Conservation (phyloP, 208 protist species). For the Trypanosoma mega region DNA sequence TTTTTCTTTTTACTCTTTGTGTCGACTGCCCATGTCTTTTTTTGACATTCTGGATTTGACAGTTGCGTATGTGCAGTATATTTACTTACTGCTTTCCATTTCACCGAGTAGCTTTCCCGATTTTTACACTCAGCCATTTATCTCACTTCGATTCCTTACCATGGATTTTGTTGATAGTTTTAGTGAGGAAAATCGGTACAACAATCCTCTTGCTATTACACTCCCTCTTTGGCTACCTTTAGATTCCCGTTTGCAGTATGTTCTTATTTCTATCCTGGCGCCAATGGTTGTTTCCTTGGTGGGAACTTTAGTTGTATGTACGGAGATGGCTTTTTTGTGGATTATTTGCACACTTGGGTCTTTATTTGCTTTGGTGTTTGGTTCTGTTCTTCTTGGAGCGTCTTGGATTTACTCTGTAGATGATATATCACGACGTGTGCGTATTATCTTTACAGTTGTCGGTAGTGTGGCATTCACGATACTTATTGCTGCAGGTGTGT, state of each 20-base stretch:
- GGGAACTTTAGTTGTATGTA: conserved; percentile 44
- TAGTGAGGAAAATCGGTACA: conserved; percentile 34
- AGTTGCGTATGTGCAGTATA: conserved; percentile 69
- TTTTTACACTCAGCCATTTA: conserved; percentile 44
- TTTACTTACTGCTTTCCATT: conserved; percentile 55
- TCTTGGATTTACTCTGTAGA: conserved; percentile 16
- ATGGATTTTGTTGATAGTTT: conserved; percentile 27
- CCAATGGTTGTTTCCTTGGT: conserved; percentile 49
- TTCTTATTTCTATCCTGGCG: conserved; percentile 37
- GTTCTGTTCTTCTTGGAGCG: conserved; percentile 36
- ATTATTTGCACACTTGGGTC: conserved; percentile 30
- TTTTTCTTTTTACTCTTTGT: conserved; percentile 1
- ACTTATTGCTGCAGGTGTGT: conserved; percentile 27
- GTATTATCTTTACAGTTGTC: conserved; percentile 26
- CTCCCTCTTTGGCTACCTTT: conserved; percentile 65
- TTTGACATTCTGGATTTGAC: conserved; percentile 75
- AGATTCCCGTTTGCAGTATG: conserved; percentile 57
- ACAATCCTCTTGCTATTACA: conserved; percentile 31
- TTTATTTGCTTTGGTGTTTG: conserved; percentile 60
- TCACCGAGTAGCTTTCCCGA: conserved; percentile 38
- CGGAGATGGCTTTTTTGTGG: conserved; percentile 47
- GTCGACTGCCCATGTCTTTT: conserved; percentile 24
- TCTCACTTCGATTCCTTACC: conserved; percentile 29
- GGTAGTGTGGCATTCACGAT: conserved; percentile 30
- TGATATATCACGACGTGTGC: conserved; percentile 8